Percentiles rank a stretch among this genome's conserved stretches.
These are phyloP conservation scores for Ananas comosus DNA, from an alignment of 176 grass and related monocot species.

Conservation along the genomic window DNA sequence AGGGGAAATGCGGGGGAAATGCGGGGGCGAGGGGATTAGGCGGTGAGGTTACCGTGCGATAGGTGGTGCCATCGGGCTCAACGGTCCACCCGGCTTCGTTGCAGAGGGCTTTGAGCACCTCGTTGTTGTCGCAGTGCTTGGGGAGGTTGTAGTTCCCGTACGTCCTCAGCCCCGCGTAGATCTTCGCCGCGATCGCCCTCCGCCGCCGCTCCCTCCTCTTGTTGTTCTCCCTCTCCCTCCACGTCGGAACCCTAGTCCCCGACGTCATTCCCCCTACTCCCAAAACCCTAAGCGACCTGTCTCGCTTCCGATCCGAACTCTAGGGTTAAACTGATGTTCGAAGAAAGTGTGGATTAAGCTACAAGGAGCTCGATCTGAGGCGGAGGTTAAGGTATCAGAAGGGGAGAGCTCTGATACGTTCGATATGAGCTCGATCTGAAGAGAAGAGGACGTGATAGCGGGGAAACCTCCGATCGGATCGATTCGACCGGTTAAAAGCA, in stretches of 20 bases:
- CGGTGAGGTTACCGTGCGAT: slow-evolving; percentile 3
- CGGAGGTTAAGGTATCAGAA: background rate
- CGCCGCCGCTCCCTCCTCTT: slow-evolving; percentile 18
- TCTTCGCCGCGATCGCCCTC: slow-evolving; percentile 20
- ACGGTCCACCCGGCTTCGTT: slow-evolving; percentile 21
- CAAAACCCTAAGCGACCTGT: background rate
- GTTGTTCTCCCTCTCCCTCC: slow-evolving; percentile 28
- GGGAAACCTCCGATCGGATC: background rate
- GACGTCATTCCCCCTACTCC: background rate
- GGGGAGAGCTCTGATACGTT: background rate
- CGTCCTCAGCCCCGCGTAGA: slow-evolving; percentile 17
- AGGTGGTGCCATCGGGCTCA: slow-evolving; percentile 13
- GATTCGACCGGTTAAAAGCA: background rate
- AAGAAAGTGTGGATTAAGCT: background rate
- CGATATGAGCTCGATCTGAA: background rate
- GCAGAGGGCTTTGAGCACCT: slow-evolving; percentile 27
- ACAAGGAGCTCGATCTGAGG: background rate
- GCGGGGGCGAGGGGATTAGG: background rate
- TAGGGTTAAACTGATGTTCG: background rate
- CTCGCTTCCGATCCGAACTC: background rate
- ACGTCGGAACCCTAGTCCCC: slow-evolving; percentile 16
- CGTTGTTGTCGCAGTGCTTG: slow-evolving; percentile 29
- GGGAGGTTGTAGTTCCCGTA: slow-evolving; percentile 19
- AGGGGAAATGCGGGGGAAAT: no score
- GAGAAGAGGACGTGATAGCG: background rate